Conservation (phyloP, 805 yeast species). For the Spathaspora passalidarum region DNA sequence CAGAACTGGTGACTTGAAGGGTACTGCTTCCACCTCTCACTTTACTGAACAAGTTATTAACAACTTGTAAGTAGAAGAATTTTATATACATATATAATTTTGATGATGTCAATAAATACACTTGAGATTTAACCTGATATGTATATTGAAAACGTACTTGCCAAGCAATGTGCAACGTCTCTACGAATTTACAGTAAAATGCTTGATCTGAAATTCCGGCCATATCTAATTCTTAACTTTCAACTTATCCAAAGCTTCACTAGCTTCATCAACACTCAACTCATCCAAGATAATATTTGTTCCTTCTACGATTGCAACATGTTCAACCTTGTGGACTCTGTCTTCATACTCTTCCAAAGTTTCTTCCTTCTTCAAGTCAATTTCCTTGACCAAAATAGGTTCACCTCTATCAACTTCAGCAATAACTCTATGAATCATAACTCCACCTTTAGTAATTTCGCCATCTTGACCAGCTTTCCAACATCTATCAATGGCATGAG, state of each 20-base stretch:
- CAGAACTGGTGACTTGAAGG: conserved; percentile 96
- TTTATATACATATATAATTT: not conserved
- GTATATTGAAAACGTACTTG: no score
- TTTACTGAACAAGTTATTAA: conserved; percentile 90
- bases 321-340: conserved; percentile 83
- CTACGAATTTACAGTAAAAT: no score
- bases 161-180: no score
- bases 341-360: conserved; percentile 74
- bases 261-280: conserved; percentile 12
- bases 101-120: no score
- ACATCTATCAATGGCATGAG: conserved; percentile 94
- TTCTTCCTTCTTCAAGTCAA: conserved; percentile 70
- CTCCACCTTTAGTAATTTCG: conserved; percentile 72
- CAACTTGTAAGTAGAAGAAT: conserved; percentile 47
- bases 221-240: not conserved
- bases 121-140: no score
- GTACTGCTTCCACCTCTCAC: conserved; percentile 82
- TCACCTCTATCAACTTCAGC: conserved; percentile 93
- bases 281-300: conserved; percentile 57
- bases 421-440: conserved; percentile 96
- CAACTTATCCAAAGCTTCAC: conserved; percentile 1
- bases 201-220: no score
- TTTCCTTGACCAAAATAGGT: conserved; percentile 79
- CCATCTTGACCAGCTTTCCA: conserved; percentile 94
- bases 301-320: conserved; percentile 91